Evolutionary conservation across 345 rosid genomes (phyloP).

Genomic region (thale cress (Arabidopsis thaliana)): TAIR10.1 NC_003070.9:18530501-18531000

Average conservation of each 20-base stretch:
- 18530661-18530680: constrained; percentile 99
- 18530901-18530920: constrained; percentile 19
- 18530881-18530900: constrained; percentile 30
- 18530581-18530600: constrained; percentile 98
- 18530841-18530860: constrained; percentile 15
- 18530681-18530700: constrained; percentile 85
- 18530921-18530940: constrained; percentile 19
- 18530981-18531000: constrained; percentile 22
- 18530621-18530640: constrained; percentile 99
- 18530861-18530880: constrained; percentile 5
- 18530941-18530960: constrained; percentile 20
- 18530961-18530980: not conserved
- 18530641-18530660: constrained; percentile 98
- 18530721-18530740: constrained; percentile 33
- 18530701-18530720: constrained; percentile 52
- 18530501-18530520: constrained; percentile 35
- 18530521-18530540: constrained; percentile 18
- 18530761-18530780: constrained; percentile 11
- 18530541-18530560: constrained; percentile 88
- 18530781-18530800: constrained; percentile 17
- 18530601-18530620: constrained; percentile 96
- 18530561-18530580: constrained; percentile 94
- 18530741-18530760: constrained; percentile 17
- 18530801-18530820: constrained; percentile 20
- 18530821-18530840: constrained; percentile 10